Conservation (phyloP, 306 rosid genomes). For the Oxytropis ochrocephala region DNA sequence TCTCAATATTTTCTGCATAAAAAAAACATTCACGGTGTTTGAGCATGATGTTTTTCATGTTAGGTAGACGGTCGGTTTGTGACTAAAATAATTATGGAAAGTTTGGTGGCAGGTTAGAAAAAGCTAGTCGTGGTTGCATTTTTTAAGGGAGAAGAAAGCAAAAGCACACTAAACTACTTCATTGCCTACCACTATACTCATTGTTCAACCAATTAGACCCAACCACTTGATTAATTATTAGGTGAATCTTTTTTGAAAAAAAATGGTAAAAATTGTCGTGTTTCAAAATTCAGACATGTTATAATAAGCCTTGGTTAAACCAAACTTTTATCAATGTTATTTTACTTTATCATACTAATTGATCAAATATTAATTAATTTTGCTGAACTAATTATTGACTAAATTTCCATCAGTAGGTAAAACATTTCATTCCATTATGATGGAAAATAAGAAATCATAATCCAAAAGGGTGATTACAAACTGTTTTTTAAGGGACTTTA, state of each 20-base stretch:
- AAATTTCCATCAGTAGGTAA: not conserved
- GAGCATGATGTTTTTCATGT: not conserved
- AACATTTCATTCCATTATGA: not conserved
- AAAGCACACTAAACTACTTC: not conserved
- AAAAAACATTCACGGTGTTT: not conserved
- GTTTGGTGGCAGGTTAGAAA: not conserved
- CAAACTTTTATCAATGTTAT: not conserved
- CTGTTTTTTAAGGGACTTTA: too few relatives aligned
- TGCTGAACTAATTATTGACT: not conserved
- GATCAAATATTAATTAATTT: not conserved
- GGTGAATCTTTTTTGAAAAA: not conserved
- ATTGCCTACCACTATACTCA: not conserved
- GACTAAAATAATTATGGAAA: not conserved
- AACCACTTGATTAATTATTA: not conserved
- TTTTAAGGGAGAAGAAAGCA: not conserved
- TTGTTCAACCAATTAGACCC: constrained; percentile 10
- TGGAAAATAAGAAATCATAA: not conserved
- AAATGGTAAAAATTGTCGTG: not conserved
- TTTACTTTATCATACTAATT: not conserved
- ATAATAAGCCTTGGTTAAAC: not conserved
- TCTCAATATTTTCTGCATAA: constrained; percentile 36
- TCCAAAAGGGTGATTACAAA: not conserved
- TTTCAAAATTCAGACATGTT: not conserved
- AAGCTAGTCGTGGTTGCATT: not conserved
- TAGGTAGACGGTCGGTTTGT: not conserved